Conservation (phyloP, 2,329 filamentous ascomycete genomes). For the Elsinoe arachidis region DNA sequence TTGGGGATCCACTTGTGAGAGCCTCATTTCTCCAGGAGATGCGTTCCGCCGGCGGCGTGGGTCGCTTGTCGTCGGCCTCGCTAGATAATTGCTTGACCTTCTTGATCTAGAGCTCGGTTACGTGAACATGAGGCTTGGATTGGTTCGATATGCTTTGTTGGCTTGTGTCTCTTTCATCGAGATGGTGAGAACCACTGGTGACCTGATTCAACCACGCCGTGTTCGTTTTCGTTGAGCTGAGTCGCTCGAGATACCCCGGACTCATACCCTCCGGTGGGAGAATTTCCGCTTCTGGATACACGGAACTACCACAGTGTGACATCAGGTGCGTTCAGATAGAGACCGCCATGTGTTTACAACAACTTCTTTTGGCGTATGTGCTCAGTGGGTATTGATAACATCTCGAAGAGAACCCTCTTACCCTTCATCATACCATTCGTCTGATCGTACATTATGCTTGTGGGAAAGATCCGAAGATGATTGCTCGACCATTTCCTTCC, state of each 20-base stretch:
- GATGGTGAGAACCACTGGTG: background rate
- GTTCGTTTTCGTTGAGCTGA: background rate
- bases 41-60: background rate
- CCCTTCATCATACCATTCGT: no score
- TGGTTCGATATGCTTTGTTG: background rate
- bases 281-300: background rate
- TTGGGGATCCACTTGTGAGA: background rate
- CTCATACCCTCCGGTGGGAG: background rate
- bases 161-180: background rate
- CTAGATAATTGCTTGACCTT: background rate
- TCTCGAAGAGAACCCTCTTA: no score
- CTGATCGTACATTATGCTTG: background rate
- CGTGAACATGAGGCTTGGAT: background rate
- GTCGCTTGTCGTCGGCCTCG: background rate
- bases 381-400: no score
- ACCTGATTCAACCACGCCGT: background rate
- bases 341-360: no score
- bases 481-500: conserved; percentile 3
- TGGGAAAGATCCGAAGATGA: conserved; percentile 9
- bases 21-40: background rate
- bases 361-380: no score
- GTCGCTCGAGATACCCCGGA: conserved; percentile 1
- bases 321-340: background rate
- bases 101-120: background rate
- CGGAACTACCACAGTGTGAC: background rate